phyloP scores from a whole-genome alignment of 2,329 filamentous ascomycete genomes.

The Beauveria scarabaeidicola region DNA sequence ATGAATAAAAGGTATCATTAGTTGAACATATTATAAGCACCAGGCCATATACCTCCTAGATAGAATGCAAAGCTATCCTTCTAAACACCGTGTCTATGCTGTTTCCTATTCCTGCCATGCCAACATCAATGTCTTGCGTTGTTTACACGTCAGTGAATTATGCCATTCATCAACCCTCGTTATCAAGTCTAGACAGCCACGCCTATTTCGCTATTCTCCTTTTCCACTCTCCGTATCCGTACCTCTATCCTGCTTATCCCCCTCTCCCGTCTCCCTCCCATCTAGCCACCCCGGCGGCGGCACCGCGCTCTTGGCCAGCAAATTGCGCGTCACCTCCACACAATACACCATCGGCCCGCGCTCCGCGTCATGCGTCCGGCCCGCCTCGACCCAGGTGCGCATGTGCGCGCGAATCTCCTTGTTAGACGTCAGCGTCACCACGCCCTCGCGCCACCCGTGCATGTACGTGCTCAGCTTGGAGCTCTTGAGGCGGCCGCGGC shows the following conservation, averaged over 20 bases:
- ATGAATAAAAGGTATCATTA: not conserved
- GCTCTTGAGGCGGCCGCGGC: conserved; percentile 24
- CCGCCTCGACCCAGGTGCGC: conserved; percentile 25
- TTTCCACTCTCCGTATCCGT: too few relatives aligned
- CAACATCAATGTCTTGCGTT: not conserved
- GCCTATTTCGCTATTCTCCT: too few relatives aligned
- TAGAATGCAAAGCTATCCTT: not conserved
- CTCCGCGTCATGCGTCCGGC: conserved; percentile 22
- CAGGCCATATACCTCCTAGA: not conserved
- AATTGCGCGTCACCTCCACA: conserved; percentile 27
- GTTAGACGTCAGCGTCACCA: conserved; percentile 31
- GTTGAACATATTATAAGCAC: not conserved
- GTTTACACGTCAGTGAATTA: not conserved
- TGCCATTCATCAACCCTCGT: too few relatives aligned
- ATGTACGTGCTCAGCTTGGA: conserved; percentile 32
- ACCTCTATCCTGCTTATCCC: too few relatives aligned
- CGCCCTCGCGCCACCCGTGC: conserved; percentile 28
- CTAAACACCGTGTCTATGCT: not conserved
- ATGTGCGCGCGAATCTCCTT: conserved; percentile 31
- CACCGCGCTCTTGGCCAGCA: conserved; percentile 25
- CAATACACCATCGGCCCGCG: conserved; percentile 25
- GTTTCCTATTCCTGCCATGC: not conserved
- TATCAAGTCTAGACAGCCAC: too few relatives aligned
- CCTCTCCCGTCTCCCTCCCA: too few relatives aligned
- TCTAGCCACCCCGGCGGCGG: conserved; percentile 13